Evolutionary conservation across 1,284 basidiomycete genomes (phyloP).

Genomic region (Ganoderma sinense): DNA sequence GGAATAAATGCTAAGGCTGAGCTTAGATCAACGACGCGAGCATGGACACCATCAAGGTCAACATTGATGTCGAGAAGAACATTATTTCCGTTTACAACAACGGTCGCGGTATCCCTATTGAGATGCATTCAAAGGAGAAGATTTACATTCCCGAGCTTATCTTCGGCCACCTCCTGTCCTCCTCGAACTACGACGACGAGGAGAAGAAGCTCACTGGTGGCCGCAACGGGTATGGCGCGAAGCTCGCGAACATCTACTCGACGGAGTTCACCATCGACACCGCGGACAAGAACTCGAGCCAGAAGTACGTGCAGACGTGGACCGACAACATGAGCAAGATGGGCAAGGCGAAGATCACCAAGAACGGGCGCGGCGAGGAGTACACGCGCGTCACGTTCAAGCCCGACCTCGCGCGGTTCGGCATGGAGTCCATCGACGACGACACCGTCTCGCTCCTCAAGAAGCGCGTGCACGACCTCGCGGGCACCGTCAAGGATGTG

Average conservation of each 20-base stretch:
- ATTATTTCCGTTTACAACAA: conserved; percentile 96
- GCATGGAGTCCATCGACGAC: conserved; percentile 92
- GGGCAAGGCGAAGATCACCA: conserved; percentile 92
- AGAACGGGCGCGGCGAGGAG: conserved; percentile 87
- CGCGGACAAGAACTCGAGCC: conserved; percentile 85
- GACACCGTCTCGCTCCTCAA: conserved; percentile 91
- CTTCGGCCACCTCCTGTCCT: conserved; percentile 95
- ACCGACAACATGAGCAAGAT: conserved; percentile 93
- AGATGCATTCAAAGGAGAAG: conserved; percentile 93
- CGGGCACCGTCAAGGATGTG: conserved; percentile 92
- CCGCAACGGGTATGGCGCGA: conserved; percentile 98
- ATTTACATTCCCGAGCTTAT: conserved; percentile 98
- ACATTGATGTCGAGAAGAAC: conserved; percentile 85
- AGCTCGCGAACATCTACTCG: conserved; percentile 99
- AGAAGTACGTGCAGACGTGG: conserved; percentile 98
- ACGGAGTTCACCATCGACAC: conserved; percentile 98
- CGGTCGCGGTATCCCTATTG: conserved; percentile 95
- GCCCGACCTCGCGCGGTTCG: conserved; percentile 92
- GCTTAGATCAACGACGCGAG: conserved; percentile 84
- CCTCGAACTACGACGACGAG: conserved; percentile 98
- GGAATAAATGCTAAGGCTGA: background rate
- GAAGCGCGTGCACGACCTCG: conserved; percentile 98
- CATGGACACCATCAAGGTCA: conserved; percentile 92
- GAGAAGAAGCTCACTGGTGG: conserved; percentile 99
- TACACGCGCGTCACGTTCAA: conserved; percentile 96